phyloP scores from a whole-genome alignment of 495 filamentous ascomycete species.

The Penicillium herquei region DNA sequence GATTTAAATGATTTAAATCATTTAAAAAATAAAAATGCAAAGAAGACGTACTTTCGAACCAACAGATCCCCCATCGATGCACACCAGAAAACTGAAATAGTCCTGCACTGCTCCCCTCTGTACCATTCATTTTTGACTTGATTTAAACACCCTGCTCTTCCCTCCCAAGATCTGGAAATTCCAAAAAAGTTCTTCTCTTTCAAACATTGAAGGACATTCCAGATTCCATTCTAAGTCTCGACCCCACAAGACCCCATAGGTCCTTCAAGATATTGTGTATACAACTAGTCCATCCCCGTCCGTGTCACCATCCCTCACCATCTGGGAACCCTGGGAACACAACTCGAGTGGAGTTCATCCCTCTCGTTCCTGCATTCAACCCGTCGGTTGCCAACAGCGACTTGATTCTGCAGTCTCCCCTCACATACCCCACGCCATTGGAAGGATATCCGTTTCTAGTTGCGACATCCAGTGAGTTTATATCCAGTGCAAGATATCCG shows the following conservation, averaged over 20 bases:
- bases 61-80: slow-evolving; percentile 6
- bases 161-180: background rate
- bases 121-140: background rate
- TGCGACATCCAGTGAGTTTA: slow-evolving; percentile 10
- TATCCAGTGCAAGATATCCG: background rate
- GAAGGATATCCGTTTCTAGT: background rate
- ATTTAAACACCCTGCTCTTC: slow-evolving; percentile 15
- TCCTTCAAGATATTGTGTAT: slow-evolving; percentile 24
- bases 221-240: background rate
- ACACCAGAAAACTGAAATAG: slow-evolving; percentile 15
- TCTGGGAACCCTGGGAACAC: slow-evolving; percentile 5
- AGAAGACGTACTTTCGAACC: background rate
- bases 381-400: slow-evolving; percentile 22
- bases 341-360: slow-evolving; percentile 12
- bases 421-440: slow-evolving; percentile 4
- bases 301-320: slow-evolving; percentile 11
- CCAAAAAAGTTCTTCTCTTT: slow-evolving; percentile 2
- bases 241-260: background rate
- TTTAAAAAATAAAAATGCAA: background rate
- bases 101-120: slow-evolving; percentile 5
- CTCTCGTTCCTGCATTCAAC: slow-evolving; percentile 20
- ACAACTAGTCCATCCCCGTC: slow-evolving; percentile 23
- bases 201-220: slow-evolving; percentile 10
- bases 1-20: background rate
- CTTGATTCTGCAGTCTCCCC: slow-evolving; percentile 20